Conservation (phyloP, 495 filamentous ascomycete species). For the Hypoxylon trugodes region DNA sequence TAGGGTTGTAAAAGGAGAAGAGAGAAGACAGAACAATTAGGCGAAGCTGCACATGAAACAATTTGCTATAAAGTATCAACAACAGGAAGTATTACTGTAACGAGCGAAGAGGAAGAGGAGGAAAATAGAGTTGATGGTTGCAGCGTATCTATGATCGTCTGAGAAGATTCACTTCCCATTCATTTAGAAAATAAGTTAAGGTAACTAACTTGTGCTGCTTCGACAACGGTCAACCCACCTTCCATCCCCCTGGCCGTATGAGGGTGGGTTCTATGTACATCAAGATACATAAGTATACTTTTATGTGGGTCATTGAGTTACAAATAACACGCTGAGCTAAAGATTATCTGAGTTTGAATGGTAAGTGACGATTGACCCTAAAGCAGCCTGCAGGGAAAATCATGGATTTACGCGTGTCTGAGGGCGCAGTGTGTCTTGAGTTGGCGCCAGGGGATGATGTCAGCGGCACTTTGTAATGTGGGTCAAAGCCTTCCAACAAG, state of each 20-base stretch:
- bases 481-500: not conserved
- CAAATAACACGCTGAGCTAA: slow-evolving; percentile 17
- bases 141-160: slow-evolving; percentile 7
- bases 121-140: not conserved
- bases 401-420: slow-evolving; percentile 12
- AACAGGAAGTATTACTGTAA: not conserved
- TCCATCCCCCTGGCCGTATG: not conserved
- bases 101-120: not conserved
- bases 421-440: slow-evolving; percentile 9
- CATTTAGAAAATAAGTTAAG: slow-evolving; percentile 6
- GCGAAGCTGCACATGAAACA: slow-evolving; percentile 16
- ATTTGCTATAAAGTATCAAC: not conserved
- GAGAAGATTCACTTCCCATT: not conserved
- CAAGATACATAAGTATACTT: slow-evolving; percentile 26
- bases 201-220: not conserved
- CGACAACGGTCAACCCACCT: slow-evolving; percentile 4
- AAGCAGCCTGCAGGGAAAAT: slow-evolving; percentile 21
- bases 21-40: too few species aligned
- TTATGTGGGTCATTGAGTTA: slow-evolving; percentile 19
- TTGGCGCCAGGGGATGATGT: slow-evolving; percentile 32
- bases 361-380: slow-evolving; percentile 13
- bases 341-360: slow-evolving; percentile 9
- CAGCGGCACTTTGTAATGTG: slow-evolving; percentile 19
- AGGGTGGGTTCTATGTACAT: slow-evolving; percentile 15
- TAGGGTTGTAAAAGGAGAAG: not conserved